Conservation (phyloP, 164 flowering plant genomes). For the Akebia trifoliata region DNA sequence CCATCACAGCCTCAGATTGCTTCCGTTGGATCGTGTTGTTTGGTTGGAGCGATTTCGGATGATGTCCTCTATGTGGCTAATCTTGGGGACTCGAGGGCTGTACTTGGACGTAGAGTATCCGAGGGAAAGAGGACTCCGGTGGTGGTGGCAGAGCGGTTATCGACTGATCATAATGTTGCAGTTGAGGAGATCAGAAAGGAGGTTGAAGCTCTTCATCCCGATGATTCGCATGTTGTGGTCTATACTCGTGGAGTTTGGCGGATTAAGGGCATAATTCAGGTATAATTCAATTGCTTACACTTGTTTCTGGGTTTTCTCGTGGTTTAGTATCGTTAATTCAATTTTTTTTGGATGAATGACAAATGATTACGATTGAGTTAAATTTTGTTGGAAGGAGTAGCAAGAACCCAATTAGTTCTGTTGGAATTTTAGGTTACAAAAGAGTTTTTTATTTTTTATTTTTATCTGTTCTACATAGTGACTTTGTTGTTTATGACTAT, state of each 20-base stretch:
- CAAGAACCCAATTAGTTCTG: no score
- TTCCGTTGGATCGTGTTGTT: conserved; percentile 44
- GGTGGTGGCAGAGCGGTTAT: conserved; percentile 56
- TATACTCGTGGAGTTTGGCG: conserved; percentile 87
- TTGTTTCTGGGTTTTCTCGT: neutral
- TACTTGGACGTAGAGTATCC: conserved; percentile 27
- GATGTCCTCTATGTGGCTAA: conserved; percentile 40
- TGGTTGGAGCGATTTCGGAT: conserved; percentile 36
- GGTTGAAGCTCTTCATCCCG: conserved; percentile 78
- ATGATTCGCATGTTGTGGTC: conserved; percentile 80
- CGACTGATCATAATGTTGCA: conserved; percentile 83
- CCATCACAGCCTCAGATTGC: conserved; percentile 36
- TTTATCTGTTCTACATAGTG: no score
- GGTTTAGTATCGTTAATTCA: neutral
- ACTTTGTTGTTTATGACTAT: no score
- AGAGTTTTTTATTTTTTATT: neutral
- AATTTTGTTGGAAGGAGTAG: no score
- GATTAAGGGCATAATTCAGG: conserved; percentile 96
- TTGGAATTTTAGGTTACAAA: neutral
- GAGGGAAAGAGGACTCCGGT: conserved; percentile 19
- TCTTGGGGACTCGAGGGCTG: conserved; percentile 45
- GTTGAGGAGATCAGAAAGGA: conserved; percentile 77
- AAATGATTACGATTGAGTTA: no score
- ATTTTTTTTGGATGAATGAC: neutral
- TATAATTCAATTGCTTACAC: conserved; percentile 13